These are phyloP conservation scores for Durotheca rogersii DNA, from an alignment of 495 filamentous ascomycete species.

Conservation along the genomic window DNA sequence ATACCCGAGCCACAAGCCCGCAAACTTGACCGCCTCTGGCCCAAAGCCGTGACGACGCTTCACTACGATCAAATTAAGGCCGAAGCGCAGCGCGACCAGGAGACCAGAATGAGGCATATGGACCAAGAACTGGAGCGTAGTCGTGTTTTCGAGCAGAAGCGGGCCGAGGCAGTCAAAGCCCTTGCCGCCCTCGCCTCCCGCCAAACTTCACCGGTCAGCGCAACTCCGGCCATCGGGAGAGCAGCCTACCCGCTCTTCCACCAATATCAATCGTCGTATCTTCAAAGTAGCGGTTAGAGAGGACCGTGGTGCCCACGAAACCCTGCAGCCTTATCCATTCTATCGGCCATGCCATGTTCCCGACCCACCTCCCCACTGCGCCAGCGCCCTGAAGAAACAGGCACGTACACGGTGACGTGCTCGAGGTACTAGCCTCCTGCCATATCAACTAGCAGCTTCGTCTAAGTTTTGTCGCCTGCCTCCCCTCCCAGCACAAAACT, in stretches of 20 bases:
- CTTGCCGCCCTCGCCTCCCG: conserved; percentile 26
- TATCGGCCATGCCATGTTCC: too few species aligned
- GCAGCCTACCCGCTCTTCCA: conserved; percentile 5
- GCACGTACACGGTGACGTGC: too few species aligned
- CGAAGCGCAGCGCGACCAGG: conserved; percentile 41
- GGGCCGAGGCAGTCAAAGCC: conserved; percentile 38
- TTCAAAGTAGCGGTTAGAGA: conserved; percentile 13
- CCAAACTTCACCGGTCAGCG: conserved; percentile 24
- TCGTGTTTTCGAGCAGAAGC: conserved; percentile 42
- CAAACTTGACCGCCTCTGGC: conserved; percentile 35
- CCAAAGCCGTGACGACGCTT: conserved; percentile 26
- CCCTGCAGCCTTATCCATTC: too few species aligned
- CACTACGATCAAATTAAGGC: conserved; percentile 25
- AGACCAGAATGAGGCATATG: conserved; percentile 37
- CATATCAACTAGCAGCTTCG: too few species aligned
- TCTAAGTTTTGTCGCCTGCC: too few species aligned
- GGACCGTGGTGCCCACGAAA: background rate
- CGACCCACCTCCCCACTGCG: too few species aligned
- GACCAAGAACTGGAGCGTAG: conserved; percentile 43
- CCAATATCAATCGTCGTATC: conserved; percentile 5
- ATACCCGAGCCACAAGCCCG: conserved; percentile 25
- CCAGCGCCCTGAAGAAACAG: too few species aligned
- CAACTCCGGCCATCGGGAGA: conserved; percentile 5
- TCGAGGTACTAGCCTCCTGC: too few species aligned
- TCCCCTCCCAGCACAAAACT: too few species aligned